Base-by-base conservation (phyloP, 2,329 filamentous ascomycete genomes). In the Penicillium vulpinum region DNA sequence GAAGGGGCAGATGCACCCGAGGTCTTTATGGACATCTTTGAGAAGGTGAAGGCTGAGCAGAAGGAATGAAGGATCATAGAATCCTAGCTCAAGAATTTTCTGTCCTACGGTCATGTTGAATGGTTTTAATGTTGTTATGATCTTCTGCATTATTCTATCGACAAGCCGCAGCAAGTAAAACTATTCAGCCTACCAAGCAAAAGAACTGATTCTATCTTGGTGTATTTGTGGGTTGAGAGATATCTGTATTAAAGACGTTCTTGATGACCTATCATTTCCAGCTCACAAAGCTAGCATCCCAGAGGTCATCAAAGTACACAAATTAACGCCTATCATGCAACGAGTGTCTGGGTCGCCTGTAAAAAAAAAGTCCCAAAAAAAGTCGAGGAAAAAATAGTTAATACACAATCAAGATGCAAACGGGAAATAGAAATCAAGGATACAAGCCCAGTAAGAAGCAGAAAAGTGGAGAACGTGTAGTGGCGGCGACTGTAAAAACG, bases 1-100 rank as follows among this genome's bases (percentile, higher is more conserved):
- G 82, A 85, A 28, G 90, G 90, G 1, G 90, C 89, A 1, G 86
- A 92, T 75, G 88, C 91, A 57, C 81, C 86, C 2, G 77, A 80
- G 44, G 82, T 81, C 2, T 92, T 92, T 67, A 72, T 90, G 59
- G 79, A 85, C 65, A 75, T 87, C 46, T 89, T 93, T 70, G 78
- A 85, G 60, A 78, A 80, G 66, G 80, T 89, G 54, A 84, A 84
- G 75, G 77, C 67, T 54, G 70, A 74, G 31, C 54, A 65, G 49
- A 56, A 56, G 45, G 18, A 51, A 13, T 51, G 10, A 43, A 38
- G 22, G 15, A 31, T 41, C 15, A 26, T 41, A 28, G 10, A 28
- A 5, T 29, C 21, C 41, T 10, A 33, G 5, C 5, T 1, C 15
- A 8, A 2, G 44, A 24, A 31, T 16, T 28, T 16, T 22, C 28